A percentile compares a stretch with the other conserved stretches of the same genome.
Evolutionary conservation across 176 grass and related monocot species (phyloP).

Genomic region (Leersia perrieri): DNA sequence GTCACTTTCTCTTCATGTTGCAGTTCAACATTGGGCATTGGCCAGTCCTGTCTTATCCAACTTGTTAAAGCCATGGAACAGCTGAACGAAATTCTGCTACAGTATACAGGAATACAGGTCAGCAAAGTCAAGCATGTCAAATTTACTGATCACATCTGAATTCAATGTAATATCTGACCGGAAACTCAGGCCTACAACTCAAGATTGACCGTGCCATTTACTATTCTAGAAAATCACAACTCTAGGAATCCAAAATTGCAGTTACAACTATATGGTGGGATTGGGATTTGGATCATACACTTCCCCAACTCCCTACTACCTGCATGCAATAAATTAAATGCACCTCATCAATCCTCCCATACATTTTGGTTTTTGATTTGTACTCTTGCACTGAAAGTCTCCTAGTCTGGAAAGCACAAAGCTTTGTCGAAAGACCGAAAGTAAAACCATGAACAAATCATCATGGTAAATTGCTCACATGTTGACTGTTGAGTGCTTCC

Average conservation of each 20-base stretch:
- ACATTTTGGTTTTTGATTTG: neutral
- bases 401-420: neutral
- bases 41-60: neutral
- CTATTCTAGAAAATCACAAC: neutral
- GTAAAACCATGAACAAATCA: neutral
- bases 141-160: neutral
- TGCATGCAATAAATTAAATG: neutral
- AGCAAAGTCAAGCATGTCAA: neutral
- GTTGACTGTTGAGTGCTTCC: neutral
- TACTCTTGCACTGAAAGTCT: neutral
- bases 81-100: neutral
- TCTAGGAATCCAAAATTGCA: neutral
- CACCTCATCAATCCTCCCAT: neutral
- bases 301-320: neutral
- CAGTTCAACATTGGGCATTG: neutral
- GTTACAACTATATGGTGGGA: neutral
- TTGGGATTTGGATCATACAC: neutral
- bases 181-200: neutral
- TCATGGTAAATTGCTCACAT: slow-evolving; percentile 11
- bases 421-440: neutral
- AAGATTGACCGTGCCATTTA: neutral
- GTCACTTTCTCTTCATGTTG: neutral
- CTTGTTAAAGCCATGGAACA: neutral
- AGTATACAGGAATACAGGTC: neutral
- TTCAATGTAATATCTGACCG: neutral